phyloP scores from a whole-genome alignment of 305 asterid species.

The Solanum hybrid region DNA sequence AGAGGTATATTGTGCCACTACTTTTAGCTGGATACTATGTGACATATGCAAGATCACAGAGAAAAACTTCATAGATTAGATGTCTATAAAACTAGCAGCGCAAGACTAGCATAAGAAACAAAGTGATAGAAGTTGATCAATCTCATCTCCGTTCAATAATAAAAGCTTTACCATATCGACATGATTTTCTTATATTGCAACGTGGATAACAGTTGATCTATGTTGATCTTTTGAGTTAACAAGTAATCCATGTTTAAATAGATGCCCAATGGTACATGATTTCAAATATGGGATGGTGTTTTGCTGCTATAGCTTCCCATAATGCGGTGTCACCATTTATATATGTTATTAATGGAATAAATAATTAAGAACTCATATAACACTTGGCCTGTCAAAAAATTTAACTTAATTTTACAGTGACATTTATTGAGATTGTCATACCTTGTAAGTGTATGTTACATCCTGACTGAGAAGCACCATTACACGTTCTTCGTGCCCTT shows the following conservation, averaged over 20 bases:
- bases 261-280: constrained; percentile 58
- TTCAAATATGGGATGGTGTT: constrained; percentile 52
- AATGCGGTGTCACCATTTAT: constrained; percentile 68
- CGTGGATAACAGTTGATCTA: constrained; percentile 56
- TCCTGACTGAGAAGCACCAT: constrained; percentile 73
- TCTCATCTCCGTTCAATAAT: constrained; percentile 61
- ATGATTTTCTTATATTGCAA: constrained; percentile 40
- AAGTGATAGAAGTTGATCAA: not conserved
- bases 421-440: constrained; percentile 7
- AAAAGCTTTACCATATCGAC: constrained; percentile 59
- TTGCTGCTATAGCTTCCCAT: constrained; percentile 67
- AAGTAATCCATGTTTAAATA: constrained; percentile 54
- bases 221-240: constrained; percentile 57
- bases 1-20: not conserved
- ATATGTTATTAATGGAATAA: constrained; percentile 33
- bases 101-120: not conserved
- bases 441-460: constrained; percentile 64
- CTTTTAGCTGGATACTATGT: not conserved
- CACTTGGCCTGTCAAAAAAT: not conserved
- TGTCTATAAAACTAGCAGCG: not conserved
- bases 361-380: not conserved
- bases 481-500: constrained; percentile 78
- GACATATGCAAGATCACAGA: not conserved
- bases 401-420: not conserved
- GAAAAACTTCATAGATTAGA: not conserved